These are phyloP conservation scores for Trichosporon sp. DNA, from an alignment of 1,284 basidiomycete species.

Conservation along the genomic window DNA sequence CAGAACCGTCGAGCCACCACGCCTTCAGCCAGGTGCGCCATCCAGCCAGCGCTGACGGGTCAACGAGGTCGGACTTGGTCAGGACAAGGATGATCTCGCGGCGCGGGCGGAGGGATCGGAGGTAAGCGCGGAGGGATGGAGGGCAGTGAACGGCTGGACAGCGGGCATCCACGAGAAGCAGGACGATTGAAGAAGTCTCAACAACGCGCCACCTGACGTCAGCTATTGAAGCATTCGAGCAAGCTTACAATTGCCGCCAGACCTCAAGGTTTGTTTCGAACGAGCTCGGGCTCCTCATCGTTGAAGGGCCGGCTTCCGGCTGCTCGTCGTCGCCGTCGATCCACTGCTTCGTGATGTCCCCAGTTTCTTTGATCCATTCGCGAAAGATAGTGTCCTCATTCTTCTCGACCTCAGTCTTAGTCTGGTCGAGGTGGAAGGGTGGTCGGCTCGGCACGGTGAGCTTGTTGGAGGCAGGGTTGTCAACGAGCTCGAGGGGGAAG, in stretches of 20 bases:
- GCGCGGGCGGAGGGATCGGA: conserved; percentile 55
- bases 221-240: background rate
- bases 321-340: conserved; percentile 41
- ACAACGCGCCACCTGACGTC: conserved; percentile 70
- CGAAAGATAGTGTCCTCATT: conserved; percentile 79
- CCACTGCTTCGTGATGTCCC: conserved; percentile 65
- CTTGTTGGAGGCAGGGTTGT: conserved; percentile 26
- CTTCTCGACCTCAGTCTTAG: conserved; percentile 77
- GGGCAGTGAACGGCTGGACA: conserved; percentile 70
- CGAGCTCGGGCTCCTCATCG: conserved; percentile 60
- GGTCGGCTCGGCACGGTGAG: conserved; percentile 69
- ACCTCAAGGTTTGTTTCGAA: conserved; percentile 89
- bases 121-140: conserved; percentile 59
- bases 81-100: conserved; percentile 74
- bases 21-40: conserved; percentile 70
- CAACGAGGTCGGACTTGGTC: conserved; percentile 80
- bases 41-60: conserved; percentile 62
- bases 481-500: conserved; percentile 54
- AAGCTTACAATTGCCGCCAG: conserved; percentile 74
- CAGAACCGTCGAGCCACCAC: conserved; percentile 56
- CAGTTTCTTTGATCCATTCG: conserved; percentile 71
- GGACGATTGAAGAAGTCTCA: conserved; percentile 79
- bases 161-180: conserved; percentile 81
- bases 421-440: conserved; percentile 81
- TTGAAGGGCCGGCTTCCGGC: conserved; percentile 25